These are phyloP conservation scores for Schizosaccharomyces octosporus DNA, from an alignment of 805 yeast genomes.

Conservation along the genomic window DNA sequence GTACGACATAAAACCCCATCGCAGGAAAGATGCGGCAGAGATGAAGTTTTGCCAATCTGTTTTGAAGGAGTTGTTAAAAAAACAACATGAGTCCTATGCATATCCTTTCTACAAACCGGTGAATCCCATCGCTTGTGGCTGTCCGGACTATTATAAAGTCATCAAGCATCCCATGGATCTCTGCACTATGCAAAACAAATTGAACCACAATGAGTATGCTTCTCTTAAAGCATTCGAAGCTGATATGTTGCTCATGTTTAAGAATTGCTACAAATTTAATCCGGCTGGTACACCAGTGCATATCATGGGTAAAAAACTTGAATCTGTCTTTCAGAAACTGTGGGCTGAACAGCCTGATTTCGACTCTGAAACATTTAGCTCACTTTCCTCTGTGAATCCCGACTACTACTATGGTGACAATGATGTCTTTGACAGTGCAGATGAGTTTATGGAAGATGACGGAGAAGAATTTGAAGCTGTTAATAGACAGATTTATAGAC, in stretches of 20 bases:
- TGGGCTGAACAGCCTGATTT: constrained; percentile 58
- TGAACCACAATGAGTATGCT: constrained; percentile 68
- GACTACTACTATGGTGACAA: constrained; percentile 8
- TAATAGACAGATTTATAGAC: constrained; percentile 70
- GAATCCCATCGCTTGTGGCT: constrained; percentile 77
- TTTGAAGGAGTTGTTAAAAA: constrained; percentile 55
- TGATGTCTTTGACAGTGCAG: constrained; percentile 15
- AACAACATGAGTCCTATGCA: constrained; percentile 61
- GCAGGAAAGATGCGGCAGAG: constrained; percentile 76
- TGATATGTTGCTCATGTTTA: constrained; percentile 63
- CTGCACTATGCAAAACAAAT: constrained; percentile 55
- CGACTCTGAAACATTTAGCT: constrained; percentile 21
- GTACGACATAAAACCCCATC: constrained; percentile 70
- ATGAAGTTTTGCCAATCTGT: constrained; percentile 64
- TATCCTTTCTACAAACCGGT: constrained; percentile 87
- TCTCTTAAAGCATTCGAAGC: constrained; percentile 66
- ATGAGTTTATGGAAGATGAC: constrained; percentile 32
- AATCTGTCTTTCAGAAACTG: constrained; percentile 58
- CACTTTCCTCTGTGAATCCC: constrained; percentile 21
- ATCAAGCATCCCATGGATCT: constrained; percentile 90
- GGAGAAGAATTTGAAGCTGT: constrained; percentile 40
- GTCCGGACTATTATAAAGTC: constrained; percentile 70
- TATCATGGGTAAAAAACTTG: constrained; percentile 80
- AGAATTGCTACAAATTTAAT: constrained; percentile 74
- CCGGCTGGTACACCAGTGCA: constrained; percentile 95